A percentile compares a stretch with the other conserved stretches of the same genome.
phyloP scores from a whole-genome alignment of 2,329 filamentous ascomycete genomes.

The Penicillium sp. region DNA sequence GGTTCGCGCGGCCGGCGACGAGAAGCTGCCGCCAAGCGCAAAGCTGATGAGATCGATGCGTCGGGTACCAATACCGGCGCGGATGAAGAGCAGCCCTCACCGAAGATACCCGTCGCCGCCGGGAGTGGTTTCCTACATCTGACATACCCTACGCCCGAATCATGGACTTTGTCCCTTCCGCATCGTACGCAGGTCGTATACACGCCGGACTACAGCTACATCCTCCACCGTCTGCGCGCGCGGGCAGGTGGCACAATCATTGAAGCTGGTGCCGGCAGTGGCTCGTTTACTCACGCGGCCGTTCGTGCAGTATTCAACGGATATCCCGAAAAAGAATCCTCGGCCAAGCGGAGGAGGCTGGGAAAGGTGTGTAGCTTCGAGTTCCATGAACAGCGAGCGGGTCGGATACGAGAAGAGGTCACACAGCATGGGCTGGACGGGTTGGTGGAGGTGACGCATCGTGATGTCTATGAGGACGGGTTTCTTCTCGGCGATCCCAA shows the following conservation, averaged over 20 bases:
- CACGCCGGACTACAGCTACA: slow-evolving; percentile 54
- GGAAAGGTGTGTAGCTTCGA: slow-evolving; percentile 53
- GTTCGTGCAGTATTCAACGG: slow-evolving; percentile 51
- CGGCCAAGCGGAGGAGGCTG: slow-evolving; percentile 28
- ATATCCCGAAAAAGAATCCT: slow-evolving; percentile 31
- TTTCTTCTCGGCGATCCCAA: slow-evolving; percentile 41
- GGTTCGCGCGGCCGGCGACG: slow-evolving; percentile 75
- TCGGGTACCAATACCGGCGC: slow-evolving; percentile 24
- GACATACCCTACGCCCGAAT: slow-evolving; percentile 50
- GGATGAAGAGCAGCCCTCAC: slow-evolving; percentile 26
- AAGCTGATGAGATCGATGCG: slow-evolving; percentile 43
- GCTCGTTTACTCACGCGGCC: slow-evolving; percentile 52
- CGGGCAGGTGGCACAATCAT: slow-evolving; percentile 48
- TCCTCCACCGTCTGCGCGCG: slow-evolving; percentile 49
- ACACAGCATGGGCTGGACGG: slow-evolving; percentile 44
- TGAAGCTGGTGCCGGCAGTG: slow-evolving; percentile 53
- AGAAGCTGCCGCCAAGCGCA: slow-evolving; percentile 43
- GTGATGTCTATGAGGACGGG: slow-evolving; percentile 51
- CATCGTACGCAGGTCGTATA: slow-evolving; percentile 55
- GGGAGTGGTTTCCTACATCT: slow-evolving; percentile 50
- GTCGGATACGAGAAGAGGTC: slow-evolving; percentile 45
- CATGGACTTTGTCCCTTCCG: slow-evolving; percentile 51
- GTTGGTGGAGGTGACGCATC: slow-evolving; percentile 47
- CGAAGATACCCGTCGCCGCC: slow-evolving; percentile 38
- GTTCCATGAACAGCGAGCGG: slow-evolving; percentile 47